Evolutionary conservation across 129 eudicot genomes (phyloP), one percentile per base, ranked within the genome.

Genomic region (Saposhnikovia divaricata): DNA sequence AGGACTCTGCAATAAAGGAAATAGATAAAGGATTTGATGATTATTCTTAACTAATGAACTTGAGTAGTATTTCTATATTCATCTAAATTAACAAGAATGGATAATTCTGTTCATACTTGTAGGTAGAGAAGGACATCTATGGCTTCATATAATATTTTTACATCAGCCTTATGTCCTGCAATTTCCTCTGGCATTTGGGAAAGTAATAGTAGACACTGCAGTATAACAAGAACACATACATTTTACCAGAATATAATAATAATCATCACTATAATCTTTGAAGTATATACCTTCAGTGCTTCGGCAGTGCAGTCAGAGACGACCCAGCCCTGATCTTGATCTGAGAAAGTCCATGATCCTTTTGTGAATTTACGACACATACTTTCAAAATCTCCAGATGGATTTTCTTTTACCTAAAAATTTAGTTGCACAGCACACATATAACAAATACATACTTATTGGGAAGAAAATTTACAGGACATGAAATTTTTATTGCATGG

Each of bases 301-400:
- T 87, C 93, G 9, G 89, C 86, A 31, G 93, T 86, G 85, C 93
- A 91, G 61, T 91, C 93, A 2, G 93, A 87, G 55, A 89, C 93
- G 37, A 82, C 88, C 93, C 93, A 91, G 8, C 93, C 93, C 15
- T 91, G 90, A 85, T 91, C 97, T 87, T 86, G 93, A 79, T 89
- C 91, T 5, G 88, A 78, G 83, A 87, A 91, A 12, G 97, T 80
- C 97, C 97, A 91, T 1, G 91, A 55, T 15, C 97, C 97, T 88
- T 92, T 92, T 12, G 89, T 83, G 69, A 91, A 81, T 31, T 86
- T 89, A 48, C 91, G 88, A 74, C 90, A 88, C 92, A 89, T 88
- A 13, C 73, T 65, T 59, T 74, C 82, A 39, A 77, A 89, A 79
- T 89, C 92, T 25, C 97, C 94, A 0, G 21, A 45, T 3, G 90